Evolutionary conservation across 2,329 filamentous ascomycete species (phyloP).

Genomic region (Ceratocystis cacaofunesta): DNA sequence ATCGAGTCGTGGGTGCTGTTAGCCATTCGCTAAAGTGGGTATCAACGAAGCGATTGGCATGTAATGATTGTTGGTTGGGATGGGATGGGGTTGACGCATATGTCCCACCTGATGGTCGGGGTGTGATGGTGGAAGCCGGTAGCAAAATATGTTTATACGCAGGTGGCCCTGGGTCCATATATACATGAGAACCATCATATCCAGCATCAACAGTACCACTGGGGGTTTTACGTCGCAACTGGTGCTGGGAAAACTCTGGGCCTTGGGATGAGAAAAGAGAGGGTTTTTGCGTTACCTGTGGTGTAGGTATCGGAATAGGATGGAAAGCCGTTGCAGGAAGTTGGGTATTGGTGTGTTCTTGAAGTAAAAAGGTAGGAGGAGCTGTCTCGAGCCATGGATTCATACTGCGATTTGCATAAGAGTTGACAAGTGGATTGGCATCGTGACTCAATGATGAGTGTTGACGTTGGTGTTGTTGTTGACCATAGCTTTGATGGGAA

Average conservation of each 20-base stretch:
- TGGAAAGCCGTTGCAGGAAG: not conserved
- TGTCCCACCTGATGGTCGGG: not conserved
- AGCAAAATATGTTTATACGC: slow-evolving; percentile 73
- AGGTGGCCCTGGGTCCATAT: slow-evolving; percentile 57
- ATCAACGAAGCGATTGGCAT: not conserved
- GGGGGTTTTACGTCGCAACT: slow-evolving; percentile 79
- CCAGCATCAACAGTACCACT: slow-evolving; percentile 84
- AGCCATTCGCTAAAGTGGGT: not conserved
- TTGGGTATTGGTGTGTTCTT: not conserved
- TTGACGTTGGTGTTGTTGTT: not conserved
- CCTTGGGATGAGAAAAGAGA: not conserved
- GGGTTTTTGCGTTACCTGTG: not conserved
- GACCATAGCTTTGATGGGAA: not conserved
- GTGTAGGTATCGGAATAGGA: not conserved
- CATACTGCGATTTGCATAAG: not conserved
- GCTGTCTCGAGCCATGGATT: not conserved
- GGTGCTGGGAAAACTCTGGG: slow-evolving; percentile 29
- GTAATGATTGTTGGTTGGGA: not conserved
- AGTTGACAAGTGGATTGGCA: not conserved
- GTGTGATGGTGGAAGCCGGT: slow-evolving; percentile 31
- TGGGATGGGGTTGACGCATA: not conserved
- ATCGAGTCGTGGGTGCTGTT: not conserved
- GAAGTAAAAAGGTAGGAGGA: not conserved
- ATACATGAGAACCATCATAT: slow-evolving; percentile 70
- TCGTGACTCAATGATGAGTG: not conserved